Evolutionary conservation across 306 rosid genomes (phyloP).

Genomic region (Prosopis cineraria): DNA sequence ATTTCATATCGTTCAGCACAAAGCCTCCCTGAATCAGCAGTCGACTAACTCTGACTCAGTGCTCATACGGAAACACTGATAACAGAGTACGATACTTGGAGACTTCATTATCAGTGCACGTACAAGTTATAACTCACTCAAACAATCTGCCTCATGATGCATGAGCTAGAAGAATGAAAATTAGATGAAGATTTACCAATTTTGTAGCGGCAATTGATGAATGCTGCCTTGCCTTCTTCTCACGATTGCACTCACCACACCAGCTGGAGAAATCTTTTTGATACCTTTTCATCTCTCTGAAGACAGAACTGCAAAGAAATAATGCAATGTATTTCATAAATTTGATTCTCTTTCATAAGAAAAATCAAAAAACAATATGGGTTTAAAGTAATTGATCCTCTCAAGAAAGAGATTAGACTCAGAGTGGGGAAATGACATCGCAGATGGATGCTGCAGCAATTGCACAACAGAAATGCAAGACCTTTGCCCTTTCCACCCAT

Average conservation of each 20-base stretch:
- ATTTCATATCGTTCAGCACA: slow-evolving; percentile 15
- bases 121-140: slow-evolving; percentile 8
- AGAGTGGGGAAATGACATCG: neutral
- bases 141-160: slow-evolving; percentile 8
- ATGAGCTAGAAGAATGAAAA: slow-evolving; percentile 16
- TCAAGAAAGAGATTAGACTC: neutral
- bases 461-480: slow-evolving; percentile 1
- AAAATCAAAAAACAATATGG: neutral
- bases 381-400: neutral
- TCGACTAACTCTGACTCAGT: neutral
- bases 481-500: neutral
- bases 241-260: slow-evolving; percentile 62
- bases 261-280: slow-evolving; percentile 58
- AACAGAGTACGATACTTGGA: neutral
- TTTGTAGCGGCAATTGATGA: slow-evolving; percentile 44
- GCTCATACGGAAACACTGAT: neutral
- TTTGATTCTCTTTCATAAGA: neutral
- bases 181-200: slow-evolving; percentile 40
- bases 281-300: slow-evolving; percentile 59
- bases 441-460: neutral
- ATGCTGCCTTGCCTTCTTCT: slow-evolving; percentile 52
- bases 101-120: neutral
- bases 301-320: slow-evolving; percentile 52
- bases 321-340: slow-evolving; percentile 24
- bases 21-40: slow-evolving; percentile 11